Base-by-base conservation (phyloP, 108 stramenopile genomes). In the Skeletonema tropicum region DNA sequence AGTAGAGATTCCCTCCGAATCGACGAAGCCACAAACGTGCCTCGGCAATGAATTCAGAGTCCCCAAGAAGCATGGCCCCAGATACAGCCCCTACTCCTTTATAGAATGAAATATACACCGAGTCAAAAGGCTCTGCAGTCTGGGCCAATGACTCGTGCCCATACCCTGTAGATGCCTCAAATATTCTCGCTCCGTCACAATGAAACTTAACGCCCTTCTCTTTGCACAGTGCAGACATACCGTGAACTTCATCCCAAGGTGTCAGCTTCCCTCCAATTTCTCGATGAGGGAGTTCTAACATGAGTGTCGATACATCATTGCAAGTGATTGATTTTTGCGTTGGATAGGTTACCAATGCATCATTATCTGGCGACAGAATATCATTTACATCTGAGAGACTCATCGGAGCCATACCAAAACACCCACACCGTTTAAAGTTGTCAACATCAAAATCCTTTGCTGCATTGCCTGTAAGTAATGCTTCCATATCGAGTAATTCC, bases 101-200 rank as follows among this genome's bases (percentile, higher is more conserved):
- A 66, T 94, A 93, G 69, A 90, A 92, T 2, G 87, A 92, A 52
- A 96, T 70, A 68, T 94, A 96, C 8, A 93, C 73, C 2, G 86
- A 86, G 70, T 89, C 90, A 76, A 93, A 96, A 1, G 85, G 84
- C 12, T 55, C 23, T 6, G 78, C 81, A 1, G 92, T 62, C 55
- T 90, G 71, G 17, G 36, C 14, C 60, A 91, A 33, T 29, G 83
- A 57, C 12, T 36, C 33, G 14, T 66, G 64, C 23, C 66, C 59
- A 66, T 88, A 89, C 7, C 79, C 84, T 5, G 87, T 74, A 29
- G 76, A 80, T 17, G 90, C 92, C 76, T 96, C 92, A 66, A 90
- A 94, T 25, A 96, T 85, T 17, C 95, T 79, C 17, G 95, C 92
- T 31, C 95, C 95, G 68, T 96, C 95, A 33, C 88, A 83, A 69